A percentile compares a stretch with the other conserved stretches of the same genome.
Evolutionary conservation across 129 eudicot genomes (phyloP).

Genomic region (Heracleum sosnowskyi): DNA sequence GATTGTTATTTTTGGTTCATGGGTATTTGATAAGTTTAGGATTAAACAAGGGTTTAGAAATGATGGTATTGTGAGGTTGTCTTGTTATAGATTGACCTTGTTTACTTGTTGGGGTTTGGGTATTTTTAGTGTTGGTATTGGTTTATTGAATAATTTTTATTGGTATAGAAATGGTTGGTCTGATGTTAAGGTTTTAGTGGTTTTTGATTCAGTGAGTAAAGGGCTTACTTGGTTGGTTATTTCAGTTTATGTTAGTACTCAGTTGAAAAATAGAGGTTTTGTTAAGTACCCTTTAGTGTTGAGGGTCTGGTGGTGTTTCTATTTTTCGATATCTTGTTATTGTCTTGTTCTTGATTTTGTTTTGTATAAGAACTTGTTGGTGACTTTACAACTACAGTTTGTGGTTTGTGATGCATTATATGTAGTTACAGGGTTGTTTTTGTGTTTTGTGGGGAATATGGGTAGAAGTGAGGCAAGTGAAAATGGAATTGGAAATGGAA

Average conservation of each 20-base stretch:
- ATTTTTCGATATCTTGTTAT: constrained; percentile 48
- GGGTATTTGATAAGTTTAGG: constrained; percentile 15
- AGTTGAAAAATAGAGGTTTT: constrained; percentile 15
- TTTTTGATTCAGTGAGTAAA: constrained; percentile 40
- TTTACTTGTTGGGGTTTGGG: constrained; percentile 31
- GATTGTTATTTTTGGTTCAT: constrained; percentile 12
- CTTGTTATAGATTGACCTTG: constrained; percentile 37
- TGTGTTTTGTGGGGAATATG: constrained; percentile 48
- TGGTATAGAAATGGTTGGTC: constrained; percentile 77
- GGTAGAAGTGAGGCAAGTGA: constrained; percentile 23
- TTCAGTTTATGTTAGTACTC: constrained; percentile 35
- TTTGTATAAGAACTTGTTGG: constrained; percentile 24
- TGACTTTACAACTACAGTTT: constrained; percentile 19
- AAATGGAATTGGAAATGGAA: constrained; percentile 22
- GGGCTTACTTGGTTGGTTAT: constrained; percentile 44
- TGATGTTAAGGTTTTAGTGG: constrained; percentile 48
- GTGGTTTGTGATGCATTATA: constrained; percentile 52
- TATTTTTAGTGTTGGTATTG: constrained; percentile 38
- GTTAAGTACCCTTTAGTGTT: constrained; percentile 45
- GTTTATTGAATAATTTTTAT: constrained; percentile 44
- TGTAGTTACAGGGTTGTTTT: constrained; percentile 27
- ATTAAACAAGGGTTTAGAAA: constrained; percentile 19
- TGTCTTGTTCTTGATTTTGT: constrained; percentile 43
- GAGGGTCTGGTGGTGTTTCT: constrained; percentile 73
- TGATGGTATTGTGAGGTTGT: background rate